Base-by-base conservation (phyloP, 345 rosid genomes). In the Gossypium sturtianum region DNA sequence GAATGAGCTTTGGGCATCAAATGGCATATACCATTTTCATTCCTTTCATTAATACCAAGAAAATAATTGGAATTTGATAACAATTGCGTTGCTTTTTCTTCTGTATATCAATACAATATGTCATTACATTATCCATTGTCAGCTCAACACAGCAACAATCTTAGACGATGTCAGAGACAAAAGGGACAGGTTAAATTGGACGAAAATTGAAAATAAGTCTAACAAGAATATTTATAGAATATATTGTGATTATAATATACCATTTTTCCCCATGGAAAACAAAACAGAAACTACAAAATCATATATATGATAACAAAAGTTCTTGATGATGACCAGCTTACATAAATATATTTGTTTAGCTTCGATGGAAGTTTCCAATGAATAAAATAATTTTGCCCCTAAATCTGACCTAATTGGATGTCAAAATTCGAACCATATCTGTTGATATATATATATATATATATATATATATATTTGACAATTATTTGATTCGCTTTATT, bases 1-100 rank as follows among this genome's bases (percentile, higher is more conserved):
- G 57, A 9, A 4, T n/a, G 9, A 52, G 10, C 20, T 52, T 17
- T 6, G 22, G 57, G 20, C 15, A 73, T 73, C 27, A 44, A 73
- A 45, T 10, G 19, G 75, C 58, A 60, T 73, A 60, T 73, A 60
- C 69, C 61, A 6, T 61, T 12, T 11, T n/a, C n/a, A 27, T 48
- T 34, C 17, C 34, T 22, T 69, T 6, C 20, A 52, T 52, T 52
- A 52, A 16, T 52, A 5, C 57, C 57, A 16, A 19, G 20, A 52
- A 17, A 52, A 5, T 16, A n/a, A 17, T 7, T 52, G 57, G 57
- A 17, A 16, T 52, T 52, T 52, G 57, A 52, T 19, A 52, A 52
- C 57, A 52, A 52, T 6, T 9, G 17, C 9, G 57, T 52, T 52
- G 41, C 41, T 34, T 7, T 34, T 34, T 4, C 41, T 34, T 34